Evolutionary conservation across 169 alveolate genomes (phyloP), one percentile per base, ranked within the genome.

Genomic region (Plasmodium ovale): DNA sequence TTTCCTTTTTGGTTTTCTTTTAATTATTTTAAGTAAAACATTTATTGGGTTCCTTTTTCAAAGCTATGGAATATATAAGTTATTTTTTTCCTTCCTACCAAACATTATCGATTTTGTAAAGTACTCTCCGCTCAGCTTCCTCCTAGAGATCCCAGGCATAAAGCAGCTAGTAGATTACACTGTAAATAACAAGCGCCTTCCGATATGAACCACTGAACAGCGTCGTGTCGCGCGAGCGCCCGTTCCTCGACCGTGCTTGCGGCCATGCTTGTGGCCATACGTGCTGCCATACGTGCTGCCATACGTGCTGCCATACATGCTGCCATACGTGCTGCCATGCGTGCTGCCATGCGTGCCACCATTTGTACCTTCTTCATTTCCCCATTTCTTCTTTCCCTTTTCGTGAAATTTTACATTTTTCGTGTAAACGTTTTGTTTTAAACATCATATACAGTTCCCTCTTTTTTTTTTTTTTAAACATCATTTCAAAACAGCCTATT

Each of bases 71-170:
- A 60, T 87, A 44, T 93, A 93, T 87, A 39, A 58, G 42, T 92
- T 93, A 35, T 93, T 93, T 44, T 93, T 88, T 21, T 93, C 94
- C 23, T 93, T 93, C 73, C 27, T 93, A 29, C 96, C 96, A 6
- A 93, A 93, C 49, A 60, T 93, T 14, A 53, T 93, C 21, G 65
- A 87, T 25, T 91, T 89, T 39, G 71, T 93, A 19, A 77, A 91
- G 29, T 91, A 92, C 64, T 92, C 96, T 19, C 96, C 96, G 10
- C 54, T 77, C 9, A 44, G 88, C 62, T 77, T 77, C 29, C 10
- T 77, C 21, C 29, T 77, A 53, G 77, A 77, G 5, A 47, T 77
- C 16, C 88, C 88, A 4, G 88, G 88, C 27, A 77, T 77, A 9
- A 77, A 77, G 42, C 88, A 77, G 12, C 5, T 77, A 23, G 35